Evolutionary conservation across 441 rosid genomes (phyloP), one percentile per base, ranked within the genome.

Genomic region (Hypseocharis bilobata): DNA sequence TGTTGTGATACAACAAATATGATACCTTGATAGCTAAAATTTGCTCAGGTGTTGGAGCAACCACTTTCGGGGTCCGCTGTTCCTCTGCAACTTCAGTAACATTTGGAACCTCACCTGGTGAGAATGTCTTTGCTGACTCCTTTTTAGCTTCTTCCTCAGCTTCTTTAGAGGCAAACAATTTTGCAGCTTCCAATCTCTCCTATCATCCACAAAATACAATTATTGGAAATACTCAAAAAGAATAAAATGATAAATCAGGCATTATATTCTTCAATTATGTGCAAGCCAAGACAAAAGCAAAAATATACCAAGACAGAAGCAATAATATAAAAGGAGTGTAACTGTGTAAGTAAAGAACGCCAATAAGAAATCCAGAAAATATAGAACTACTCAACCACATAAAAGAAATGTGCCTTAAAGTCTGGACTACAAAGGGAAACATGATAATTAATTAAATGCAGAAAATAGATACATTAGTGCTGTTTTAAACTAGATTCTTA

Each of bases 1-100:
- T 62, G n/a, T n/a, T 60, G 13, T 47, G 36, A 60, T 59, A 57
- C 54, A 23, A 61, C 29, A 68, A 64, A 71, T 36, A 63, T 0
- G 34, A 66, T 85, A 92, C 98, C 98, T 90, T 92, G 73, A 92
- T 93, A 3, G 97, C 99, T 72, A 83, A 69, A 65, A 93, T 88
- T 73, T 93, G 93, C 82, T 93, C 97, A 10, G 85, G 88, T 60
- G 99, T 93, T 6, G 99, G 96, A 54, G 92, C 87, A 71, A 87
- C 91, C 78, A 87, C 83, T 82, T 86, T 84, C 0, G 87, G 94
- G 59, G 70, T 73, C 70, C 78, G 84, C 17, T 82, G 74, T 22
- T 85, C 85, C 74, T 83, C 93, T 1, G 66, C 76, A 68, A 68
- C 83, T 70, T 87, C 94, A 54, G 74, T 6, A 59, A 73, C 82